A percentile compares a stretch with the other conserved stretches of the same genome.
Evolutionary conservation across 352 stramenopile genomes (phyloP).

Genomic region (Phytophthora sp.): DNA sequence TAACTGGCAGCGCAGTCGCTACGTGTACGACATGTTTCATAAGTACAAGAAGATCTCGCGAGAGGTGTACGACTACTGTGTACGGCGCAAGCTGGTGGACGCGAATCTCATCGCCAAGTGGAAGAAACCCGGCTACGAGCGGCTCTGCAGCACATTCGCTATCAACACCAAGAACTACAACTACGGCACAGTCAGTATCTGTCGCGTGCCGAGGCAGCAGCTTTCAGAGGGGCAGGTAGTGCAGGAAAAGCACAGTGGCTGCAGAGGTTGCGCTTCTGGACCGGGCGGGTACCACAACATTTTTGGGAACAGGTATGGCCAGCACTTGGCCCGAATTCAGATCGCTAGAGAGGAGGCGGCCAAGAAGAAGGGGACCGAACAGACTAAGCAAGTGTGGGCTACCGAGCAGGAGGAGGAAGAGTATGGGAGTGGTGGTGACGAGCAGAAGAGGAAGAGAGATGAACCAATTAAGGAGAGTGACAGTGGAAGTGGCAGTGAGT

Average conservation of each 20-base stretch:
- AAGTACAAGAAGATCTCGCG: slow-evolving; percentile 95
- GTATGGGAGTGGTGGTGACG: slow-evolving; percentile 49
- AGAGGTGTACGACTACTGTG: slow-evolving; percentile 98
- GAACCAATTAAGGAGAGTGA: slow-evolving; percentile 27
- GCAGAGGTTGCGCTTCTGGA: slow-evolving; percentile 95
- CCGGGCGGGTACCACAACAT: slow-evolving; percentile 96
- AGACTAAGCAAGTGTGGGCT: slow-evolving; percentile 50
- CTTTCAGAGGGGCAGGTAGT: slow-evolving; percentile 89
- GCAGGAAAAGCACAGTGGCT: slow-evolving; percentile 96
- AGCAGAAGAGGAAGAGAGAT: slow-evolving; percentile 43
- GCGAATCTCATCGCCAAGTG: slow-evolving; percentile 98
- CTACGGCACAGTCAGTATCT: slow-evolving; percentile 98
- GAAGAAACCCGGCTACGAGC: slow-evolving; percentile 99
- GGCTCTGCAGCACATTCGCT: slow-evolving; percentile 97
- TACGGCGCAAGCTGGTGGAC: slow-evolving; percentile 95
- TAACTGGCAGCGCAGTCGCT: slow-evolving; percentile 98
- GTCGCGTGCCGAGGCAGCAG: slow-evolving; percentile 95
- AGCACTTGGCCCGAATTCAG: slow-evolving; percentile 97
- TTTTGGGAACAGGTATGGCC: slow-evolving; percentile 99
- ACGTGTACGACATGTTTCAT: slow-evolving; percentile 99
- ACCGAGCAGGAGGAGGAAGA: slow-evolving; percentile 70
- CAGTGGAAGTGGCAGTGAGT: slow-evolving; percentile 41
- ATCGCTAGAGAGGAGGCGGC: slow-evolving; percentile 87
- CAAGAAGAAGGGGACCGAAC: slow-evolving; percentile 30
- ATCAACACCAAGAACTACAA: slow-evolving; percentile 99